A percentile compares a stretch with the other conserved stretches of the same genome.
phyloP scores from a whole-genome alignment of 345 rosid genomes.

The Corymbia maculata region DNA sequence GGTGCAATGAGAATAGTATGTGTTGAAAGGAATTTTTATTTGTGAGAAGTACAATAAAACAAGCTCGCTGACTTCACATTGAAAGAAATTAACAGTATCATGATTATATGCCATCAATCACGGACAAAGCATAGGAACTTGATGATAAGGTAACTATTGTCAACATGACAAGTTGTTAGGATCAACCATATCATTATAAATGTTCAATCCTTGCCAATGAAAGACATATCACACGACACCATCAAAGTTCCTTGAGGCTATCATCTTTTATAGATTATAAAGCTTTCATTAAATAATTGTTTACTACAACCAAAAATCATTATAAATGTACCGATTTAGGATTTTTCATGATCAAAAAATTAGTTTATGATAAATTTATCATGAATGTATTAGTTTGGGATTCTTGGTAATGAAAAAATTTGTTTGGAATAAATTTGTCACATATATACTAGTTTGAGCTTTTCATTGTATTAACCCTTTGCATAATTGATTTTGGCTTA shows the following conservation, averaged over 20 bases:
- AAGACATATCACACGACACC: background rate
- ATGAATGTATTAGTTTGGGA: rapidly evolving
- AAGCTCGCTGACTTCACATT: background rate
- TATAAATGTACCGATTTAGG: too few species aligned
- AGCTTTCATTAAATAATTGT: background rate
- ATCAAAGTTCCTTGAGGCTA: background rate
- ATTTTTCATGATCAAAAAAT: too few species aligned
- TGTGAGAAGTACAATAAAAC: background rate
- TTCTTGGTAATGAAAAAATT: too few species aligned
- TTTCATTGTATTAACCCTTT: too few species aligned
- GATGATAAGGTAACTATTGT: background rate
- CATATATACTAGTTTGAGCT: too few species aligned
- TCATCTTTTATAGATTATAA: background rate
- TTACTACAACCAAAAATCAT: background rate
- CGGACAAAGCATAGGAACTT: background rate
- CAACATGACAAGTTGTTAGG: background rate
- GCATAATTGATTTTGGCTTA: background rate
- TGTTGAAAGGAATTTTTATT: background rate
- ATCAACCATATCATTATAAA: background rate
- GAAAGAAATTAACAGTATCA: background rate
- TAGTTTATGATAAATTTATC: too few species aligned
- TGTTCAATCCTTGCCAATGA: background rate
- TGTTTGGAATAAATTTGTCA: rapidly evolving
- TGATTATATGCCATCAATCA: background rate
- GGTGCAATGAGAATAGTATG: background rate